Evolutionary conservation across 371 early-diverging fungal species (phyloP).

Genomic region (Phascolomyces articulosus): DNA sequence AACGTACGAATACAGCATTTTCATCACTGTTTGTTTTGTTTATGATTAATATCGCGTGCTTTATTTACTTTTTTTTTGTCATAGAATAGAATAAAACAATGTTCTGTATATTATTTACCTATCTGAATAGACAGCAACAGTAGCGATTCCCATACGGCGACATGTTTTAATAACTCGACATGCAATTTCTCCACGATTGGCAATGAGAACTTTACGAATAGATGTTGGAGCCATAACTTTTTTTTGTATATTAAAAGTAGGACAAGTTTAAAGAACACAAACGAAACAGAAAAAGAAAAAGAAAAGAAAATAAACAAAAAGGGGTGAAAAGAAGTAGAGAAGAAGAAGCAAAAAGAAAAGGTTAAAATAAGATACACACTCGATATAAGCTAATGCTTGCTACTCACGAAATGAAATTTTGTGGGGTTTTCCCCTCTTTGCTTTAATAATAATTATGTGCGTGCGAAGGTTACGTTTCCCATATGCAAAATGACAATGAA

Average conservation of each 20-base stretch:
- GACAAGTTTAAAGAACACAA: too few relatives aligned
- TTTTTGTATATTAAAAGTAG: not conserved
- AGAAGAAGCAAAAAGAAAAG: not conserved
- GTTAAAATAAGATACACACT: not conserved
- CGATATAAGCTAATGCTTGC: not conserved
- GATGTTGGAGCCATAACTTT: slow-evolving; percentile 9
- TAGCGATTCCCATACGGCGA: slow-evolving; percentile 81
- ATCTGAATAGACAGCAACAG: slow-evolving; percentile 94
- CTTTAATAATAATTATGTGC: slow-evolving; percentile 7
- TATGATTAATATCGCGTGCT: not conserved
- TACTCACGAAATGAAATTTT: not conserved
- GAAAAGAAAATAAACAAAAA: not conserved
- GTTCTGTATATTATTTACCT: too few relatives aligned
- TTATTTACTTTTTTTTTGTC: too few relatives aligned
- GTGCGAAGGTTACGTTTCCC: slow-evolving; percentile 1
- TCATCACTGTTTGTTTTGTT: slow-evolving; percentile 71
- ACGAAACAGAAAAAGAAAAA: too few relatives aligned
- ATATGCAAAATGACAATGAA: slow-evolving; percentile 3
- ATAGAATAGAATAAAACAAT: too few relatives aligned
- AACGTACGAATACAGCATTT: slow-evolving; percentile 77
- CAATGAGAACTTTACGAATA: slow-evolving; percentile 93
- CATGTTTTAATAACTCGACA: slow-evolving; percentile 91
- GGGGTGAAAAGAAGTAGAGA: not conserved
- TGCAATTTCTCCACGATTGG: slow-evolving; percentile 97
- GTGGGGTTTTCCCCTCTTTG: slow-evolving; percentile 4